Base-by-base conservation (phyloP, 148 eudicot genomes). In the Rhododendron molle region DNA sequence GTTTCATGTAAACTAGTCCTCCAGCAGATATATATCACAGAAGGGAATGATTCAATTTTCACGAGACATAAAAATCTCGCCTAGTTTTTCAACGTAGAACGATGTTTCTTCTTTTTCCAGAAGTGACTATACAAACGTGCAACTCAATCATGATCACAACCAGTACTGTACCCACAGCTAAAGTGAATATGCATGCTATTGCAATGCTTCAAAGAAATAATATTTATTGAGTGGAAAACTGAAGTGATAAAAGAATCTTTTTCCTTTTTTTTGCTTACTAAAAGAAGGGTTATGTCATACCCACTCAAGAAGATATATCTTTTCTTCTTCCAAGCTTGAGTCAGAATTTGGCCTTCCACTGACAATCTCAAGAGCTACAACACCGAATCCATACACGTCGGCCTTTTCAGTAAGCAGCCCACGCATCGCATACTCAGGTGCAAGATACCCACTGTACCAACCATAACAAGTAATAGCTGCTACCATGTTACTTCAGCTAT, bases 381-480 rank as follows among this genome's bases (percentile, higher is more conserved):
- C 94, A 69, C 99, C 99, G 83, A 94, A 96, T 60, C 97, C 91
- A 90, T 94, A 96, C 82, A 95, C 95, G 88, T 96, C 99, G 60
- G 91, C 98, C 91, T 96, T 96, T 86, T 96, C 97, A 2, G 99
- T 96, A 21, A 95, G 98, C 80, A 89, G 97, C 56, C 99, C 99
- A 76, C 96, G 93, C 95, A 96, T 87, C 18, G 99, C 99, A 78
- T 96, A 96, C 85, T 96, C 99, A 11, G 96, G 99, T n/a, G 99
- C 99, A 87, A 96, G 95, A 88, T 95, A 96, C 49, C 99, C 99
- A 86, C 99, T 96, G 71, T 54, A 90, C 7, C 6, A 60, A 54
- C 82, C 76, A 81, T 74, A 28, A 85, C 5, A 78, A 54, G 54
- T 6, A 10, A 54, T 6, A 21, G 4, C 16, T 15, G 14, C n/a